Evolutionary conservation across 2,329 filamentous ascomycete genomes (phyloP).

Genomic region (Trichophyton mentagrophytes): DNA sequence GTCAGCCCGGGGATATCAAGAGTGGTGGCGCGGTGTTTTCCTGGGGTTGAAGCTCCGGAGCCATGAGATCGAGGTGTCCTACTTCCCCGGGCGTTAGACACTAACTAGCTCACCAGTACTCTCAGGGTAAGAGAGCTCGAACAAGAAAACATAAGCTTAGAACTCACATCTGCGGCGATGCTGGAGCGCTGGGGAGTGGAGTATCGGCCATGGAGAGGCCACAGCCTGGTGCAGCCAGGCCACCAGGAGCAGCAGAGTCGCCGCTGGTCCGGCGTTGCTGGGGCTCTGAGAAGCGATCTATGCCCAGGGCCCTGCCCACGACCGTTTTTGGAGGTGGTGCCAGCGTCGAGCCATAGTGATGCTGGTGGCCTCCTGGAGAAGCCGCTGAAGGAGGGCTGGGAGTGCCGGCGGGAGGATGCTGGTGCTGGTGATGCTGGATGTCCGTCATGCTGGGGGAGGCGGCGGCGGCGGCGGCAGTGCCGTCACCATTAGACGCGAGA

Average conservation of each 20-base stretch:
- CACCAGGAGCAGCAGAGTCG: background rate
- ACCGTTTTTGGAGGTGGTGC: slow-evolving; percentile 28
- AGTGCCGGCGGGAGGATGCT: background rate
- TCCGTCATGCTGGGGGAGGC: background rate
- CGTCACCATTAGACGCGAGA: background rate
- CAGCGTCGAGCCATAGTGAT: slow-evolving; percentile 18
- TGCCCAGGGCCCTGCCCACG: slow-evolving; percentile 32
- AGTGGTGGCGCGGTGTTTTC: slow-evolving; percentile 76
- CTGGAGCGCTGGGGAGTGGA: slow-evolving; percentile 48
- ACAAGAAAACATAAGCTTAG: slow-evolving; percentile 10
- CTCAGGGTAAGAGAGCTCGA: background rate
- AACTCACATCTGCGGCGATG: slow-evolving; percentile 49
- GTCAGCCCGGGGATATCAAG: slow-evolving; percentile 96
- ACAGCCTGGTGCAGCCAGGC: slow-evolving; percentile 30
- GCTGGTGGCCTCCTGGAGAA: slow-evolving; percentile 15
- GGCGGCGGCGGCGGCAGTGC: background rate
- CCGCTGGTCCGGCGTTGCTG: slow-evolving; percentile 1
- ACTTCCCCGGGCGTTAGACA: background rate
- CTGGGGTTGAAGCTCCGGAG: slow-evolving; percentile 64
- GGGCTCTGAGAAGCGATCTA: slow-evolving; percentile 28
- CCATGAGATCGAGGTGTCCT: slow-evolving; percentile 38
- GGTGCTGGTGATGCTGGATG: background rate
- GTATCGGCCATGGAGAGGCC: slow-evolving; percentile 49
- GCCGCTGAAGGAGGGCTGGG: background rate
- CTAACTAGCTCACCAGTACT: background rate